Conservation (phyloP, 2,329 filamentous ascomycete species). For the Aspergillus novoparasiticus region DNA sequence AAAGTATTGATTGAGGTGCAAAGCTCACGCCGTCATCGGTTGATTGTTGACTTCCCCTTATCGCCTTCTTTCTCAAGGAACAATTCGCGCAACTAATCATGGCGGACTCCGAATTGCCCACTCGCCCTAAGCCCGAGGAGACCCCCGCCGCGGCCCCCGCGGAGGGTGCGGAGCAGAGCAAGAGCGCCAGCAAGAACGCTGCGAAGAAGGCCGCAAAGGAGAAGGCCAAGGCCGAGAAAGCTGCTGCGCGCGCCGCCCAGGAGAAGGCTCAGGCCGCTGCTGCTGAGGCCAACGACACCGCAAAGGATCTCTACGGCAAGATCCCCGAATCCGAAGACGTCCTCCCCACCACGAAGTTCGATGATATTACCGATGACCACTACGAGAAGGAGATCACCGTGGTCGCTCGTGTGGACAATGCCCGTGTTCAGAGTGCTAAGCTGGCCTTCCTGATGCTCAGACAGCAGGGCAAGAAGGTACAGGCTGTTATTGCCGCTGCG, state of each 20-base stretch:
- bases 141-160: constrained; percentile 30
- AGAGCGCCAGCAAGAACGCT: constrained; percentile 69
- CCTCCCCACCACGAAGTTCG: constrained; percentile 63
- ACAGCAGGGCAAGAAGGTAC: constrained; percentile 76
- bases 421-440: constrained; percentile 84
- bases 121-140: constrained; percentile 43
- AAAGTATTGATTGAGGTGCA: constrained; percentile 17
- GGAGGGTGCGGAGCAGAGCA: constrained; percentile 37
- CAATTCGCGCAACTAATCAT: constrained; percentile 25
- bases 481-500: constrained; percentile 73
- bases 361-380: constrained; percentile 58
- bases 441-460: constrained; percentile 87
- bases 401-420: constrained; percentile 82
- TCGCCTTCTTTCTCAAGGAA: background rate
- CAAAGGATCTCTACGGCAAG: constrained; percentile 78
- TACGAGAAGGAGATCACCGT: constrained; percentile 73
- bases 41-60: background rate
- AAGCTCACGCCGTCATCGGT: constrained; percentile 5
- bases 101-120: constrained; percentile 44
- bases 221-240: constrained; percentile 84
- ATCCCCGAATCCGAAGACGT: constrained; percentile 62
- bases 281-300: constrained; percentile 60
- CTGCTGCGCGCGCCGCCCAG: constrained; percentile 69
- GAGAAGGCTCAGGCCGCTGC: constrained; percentile 70
- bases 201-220: constrained; percentile 88